Evolutionary conservation across 2,329 filamentous ascomycete genomes (phyloP), one percentile per base, ranked within the genome.

Genomic region (Aspergillus thermomutatus): DNA sequence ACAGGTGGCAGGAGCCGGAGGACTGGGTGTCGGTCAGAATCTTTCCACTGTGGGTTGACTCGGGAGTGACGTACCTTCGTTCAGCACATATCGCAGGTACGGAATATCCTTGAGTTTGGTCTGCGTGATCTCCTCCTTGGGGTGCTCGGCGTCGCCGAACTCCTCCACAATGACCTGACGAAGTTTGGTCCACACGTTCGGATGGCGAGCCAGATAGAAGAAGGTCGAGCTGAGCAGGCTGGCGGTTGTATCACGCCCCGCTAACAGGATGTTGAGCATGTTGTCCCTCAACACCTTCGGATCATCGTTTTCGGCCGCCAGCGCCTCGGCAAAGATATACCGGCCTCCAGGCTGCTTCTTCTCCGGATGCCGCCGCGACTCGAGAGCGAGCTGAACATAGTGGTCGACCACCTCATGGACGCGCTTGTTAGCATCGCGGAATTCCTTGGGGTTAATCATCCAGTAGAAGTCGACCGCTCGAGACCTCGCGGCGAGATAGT

Each of bases 161-260:
- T 72, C 68, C 14, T 73, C 67, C 4, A 75, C 28, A 25, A 76
- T 64, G 34, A 66, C 66, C 4, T 54, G 60, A 1, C 76, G 74
- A 2, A 80, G 64, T 43, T 73, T 71, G 4, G 64, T 52, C 64
- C 72, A 77, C 7, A 73, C 68, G 2, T 64, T 50, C 1, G 71
- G 73, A 43, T 78, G 63, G 43, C 72, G 73, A 41, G 78, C 76
- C 3, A 82, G 69, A 57, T 77, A 78, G 56, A 77, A 79, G 52
- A 84, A 80, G 0, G 77, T 71, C 3, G 75, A 79, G 7, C 77
- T 72, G 1, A 79, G 64, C 7, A 77, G 56, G 52, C 73, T 72
- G 23, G 77, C 80, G 1, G 81, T 83, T 0, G 82, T 83, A 61
- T 83, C 82, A 3, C 80, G 77, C 10, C 80, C 80, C 3, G 81